These are phyloP conservation scores for Trichoderma guizhouense DNA, from an alignment of 2,329 filamentous ascomycete species.

Conservation along the genomic window DNA sequence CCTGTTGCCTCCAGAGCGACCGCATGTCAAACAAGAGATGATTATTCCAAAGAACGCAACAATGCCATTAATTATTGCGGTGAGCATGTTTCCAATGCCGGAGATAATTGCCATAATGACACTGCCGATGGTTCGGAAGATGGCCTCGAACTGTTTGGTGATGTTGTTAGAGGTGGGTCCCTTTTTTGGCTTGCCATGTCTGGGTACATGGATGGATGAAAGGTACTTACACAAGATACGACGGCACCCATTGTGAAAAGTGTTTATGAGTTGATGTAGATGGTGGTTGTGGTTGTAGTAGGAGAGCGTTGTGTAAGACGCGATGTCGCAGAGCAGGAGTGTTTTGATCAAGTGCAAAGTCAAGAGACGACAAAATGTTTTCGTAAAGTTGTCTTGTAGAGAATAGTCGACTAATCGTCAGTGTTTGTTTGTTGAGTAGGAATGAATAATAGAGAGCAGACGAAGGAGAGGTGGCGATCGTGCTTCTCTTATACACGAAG, in stretches of 20 bases:
- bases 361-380: not conserved
- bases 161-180: constrained; percentile 20
- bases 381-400: not conserved
- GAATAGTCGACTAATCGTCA: not conserved
- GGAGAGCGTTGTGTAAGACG: not conserved
- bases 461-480: not conserved
- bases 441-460: not conserved
- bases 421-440: not conserved
- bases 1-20: constrained; percentile 32
- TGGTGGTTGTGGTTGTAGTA: not conserved
- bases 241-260: constrained; percentile 68
- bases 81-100: constrained; percentile 61
- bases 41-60: constrained; percentile 64
- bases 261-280: not conserved
- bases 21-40: constrained; percentile 62
- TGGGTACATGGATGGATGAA: not conserved
- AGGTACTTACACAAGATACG: constrained; percentile 70
- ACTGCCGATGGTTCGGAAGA: constrained; percentile 62
- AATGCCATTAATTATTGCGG: constrained; percentile 65
- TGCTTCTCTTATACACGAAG: constrained; percentile 12
- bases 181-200: not conserved
- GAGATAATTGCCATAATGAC: constrained; percentile 67
- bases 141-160: constrained; percentile 49
- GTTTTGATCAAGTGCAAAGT: not conserved
- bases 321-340: not conserved